A percentile compares a stretch with the other conserved stretches of the same genome.
Conservation (phyloP, 805 yeast genomes). For the Teunomyces barrocoloradensis region DNA sequence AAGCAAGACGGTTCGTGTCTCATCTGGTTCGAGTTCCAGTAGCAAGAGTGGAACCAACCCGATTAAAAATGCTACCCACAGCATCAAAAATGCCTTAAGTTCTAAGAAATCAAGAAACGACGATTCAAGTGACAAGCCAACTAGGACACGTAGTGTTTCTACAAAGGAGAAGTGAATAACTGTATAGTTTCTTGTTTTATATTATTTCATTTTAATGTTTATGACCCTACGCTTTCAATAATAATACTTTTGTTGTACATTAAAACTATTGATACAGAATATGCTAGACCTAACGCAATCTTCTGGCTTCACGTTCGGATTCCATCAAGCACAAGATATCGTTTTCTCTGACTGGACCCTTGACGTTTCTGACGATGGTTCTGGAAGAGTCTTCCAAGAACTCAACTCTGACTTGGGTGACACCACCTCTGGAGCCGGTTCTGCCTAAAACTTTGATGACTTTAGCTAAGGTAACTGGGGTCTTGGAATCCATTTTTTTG, state of each 20-base stretch:
- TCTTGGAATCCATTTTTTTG: conserved; percentile 50
- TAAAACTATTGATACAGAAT: conserved; percentile 2
- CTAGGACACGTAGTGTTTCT: background rate
- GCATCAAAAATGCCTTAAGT: background rate
- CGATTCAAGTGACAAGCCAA: background rate
- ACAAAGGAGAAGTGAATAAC: background rate
- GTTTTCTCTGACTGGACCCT: conserved; percentile 96
- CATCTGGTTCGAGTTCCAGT: background rate
- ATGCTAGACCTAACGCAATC: conserved; percentile 63
- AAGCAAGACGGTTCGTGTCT: background rate
- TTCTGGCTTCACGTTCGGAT: conserved; percentile 99
- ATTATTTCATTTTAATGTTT: background rate
- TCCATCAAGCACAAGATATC: conserved; percentile 99
- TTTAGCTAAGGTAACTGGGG: conserved; percentile 99
- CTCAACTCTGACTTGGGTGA: conserved; percentile 97
- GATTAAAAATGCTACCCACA: background rate
- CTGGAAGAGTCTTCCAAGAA: conserved; percentile 93
- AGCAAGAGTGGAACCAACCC: background rate
- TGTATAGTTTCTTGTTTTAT: background rate
- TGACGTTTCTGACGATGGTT: conserved; percentile 95
- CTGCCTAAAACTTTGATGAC: conserved; percentile 99
- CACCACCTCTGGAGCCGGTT: conserved; percentile 99
- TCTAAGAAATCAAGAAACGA: background rate
- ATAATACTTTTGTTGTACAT: background rate
- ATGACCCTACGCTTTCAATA: background rate